phyloP scores from a whole-genome alignment of 1,284 basidiomycete species.

The Dichomitus squalens region DNA sequence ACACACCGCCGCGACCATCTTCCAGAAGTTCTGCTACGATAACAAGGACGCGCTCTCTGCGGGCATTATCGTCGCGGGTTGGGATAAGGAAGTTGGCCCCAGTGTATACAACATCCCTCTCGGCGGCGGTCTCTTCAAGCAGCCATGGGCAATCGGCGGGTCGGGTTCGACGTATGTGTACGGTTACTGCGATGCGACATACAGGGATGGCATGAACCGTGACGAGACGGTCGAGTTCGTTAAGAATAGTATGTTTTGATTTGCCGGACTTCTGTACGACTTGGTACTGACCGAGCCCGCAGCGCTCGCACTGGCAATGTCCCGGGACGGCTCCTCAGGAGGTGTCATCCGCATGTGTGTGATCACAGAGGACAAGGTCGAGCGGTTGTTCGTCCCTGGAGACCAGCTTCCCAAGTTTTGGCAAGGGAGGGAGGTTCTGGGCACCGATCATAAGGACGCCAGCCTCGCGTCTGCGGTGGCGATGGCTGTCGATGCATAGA shows the following conservation, averaged over 20 bases:
- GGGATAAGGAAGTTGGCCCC: conserved; percentile 93
- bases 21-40: conserved; percentile 91
- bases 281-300: conserved; percentile 2
- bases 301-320: conserved; percentile 97
- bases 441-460: conserved; percentile 36
- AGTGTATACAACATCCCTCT: conserved; percentile 97
- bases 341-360: conserved; percentile 98
- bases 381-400: conserved; percentile 95
- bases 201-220: conserved; percentile 88
- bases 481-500: conserved; percentile 69
- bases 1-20: conserved; percentile 79
- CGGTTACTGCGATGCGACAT: conserved; percentile 99
- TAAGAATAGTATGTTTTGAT: conserved; percentile 80
- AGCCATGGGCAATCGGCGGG: conserved; percentile 96
- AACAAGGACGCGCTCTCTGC: conserved; percentile 92
- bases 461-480: conserved; percentile 44
- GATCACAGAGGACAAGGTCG: conserved; percentile 90
- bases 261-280: neutral
- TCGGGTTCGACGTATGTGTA: conserved; percentile 99
- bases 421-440: conserved; percentile 77
- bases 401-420: conserved; percentile 87
- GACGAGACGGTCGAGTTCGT: conserved; percentile 96
- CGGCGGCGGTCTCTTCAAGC: conserved; percentile 91
- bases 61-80: conserved; percentile 98
- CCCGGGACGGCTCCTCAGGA: conserved; percentile 96